Evolutionary conservation across 495 filamentous ascomycete species (phyloP), one percentile per base, ranked within the genome.

Genomic region (Penicillium angulare): DNA sequence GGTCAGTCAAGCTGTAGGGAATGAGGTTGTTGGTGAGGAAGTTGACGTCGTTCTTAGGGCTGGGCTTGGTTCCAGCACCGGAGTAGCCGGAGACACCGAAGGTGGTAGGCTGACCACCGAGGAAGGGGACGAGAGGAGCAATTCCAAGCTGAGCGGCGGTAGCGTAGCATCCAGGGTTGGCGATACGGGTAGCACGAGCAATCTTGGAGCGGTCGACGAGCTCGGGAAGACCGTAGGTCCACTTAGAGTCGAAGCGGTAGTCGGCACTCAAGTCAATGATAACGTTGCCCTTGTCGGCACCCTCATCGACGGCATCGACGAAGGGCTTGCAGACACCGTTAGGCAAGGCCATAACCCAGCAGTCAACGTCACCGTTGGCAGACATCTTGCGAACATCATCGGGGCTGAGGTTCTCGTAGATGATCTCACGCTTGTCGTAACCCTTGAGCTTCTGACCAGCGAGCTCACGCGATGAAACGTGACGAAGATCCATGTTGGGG

Each of bases 321-420:
- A 88, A 98, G 2, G 93, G 93, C 74, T 92, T 90, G 79, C 91
- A 96, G 49, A 98, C 90, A 42, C 93, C 93, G 61, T 98, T 98
- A 10, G 93, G 93, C 22, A 98, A 80, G 31, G 93, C 93, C 90
- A 97, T 95, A 27, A 98, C 89, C 90, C 91, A 97, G 74, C 90
- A 95, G 75, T 98, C 93, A 46, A 98, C 89, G 45, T 93, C 86
- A n/a, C 87, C 87, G 35, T 86, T 86, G 63, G 88, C 84, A 56
- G 92, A 89, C 90, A 97, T 95, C 46, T 85, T 83, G 44, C 88
- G 84, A 18, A 97, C 87, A 63, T 97, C 92, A 45, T 98, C 93
- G 33, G 89, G 80, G 55, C 82, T 84, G 27, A 97, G 78, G 67
- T 92, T 96, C 74, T 95, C 90, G 66, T 97, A 98, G 56, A 81